These are phyloP conservation scores for Torrubiellomyces zombiae DNA, from an alignment of 2,329 filamentous ascomycete genomes.

Conservation along the genomic window DNA sequence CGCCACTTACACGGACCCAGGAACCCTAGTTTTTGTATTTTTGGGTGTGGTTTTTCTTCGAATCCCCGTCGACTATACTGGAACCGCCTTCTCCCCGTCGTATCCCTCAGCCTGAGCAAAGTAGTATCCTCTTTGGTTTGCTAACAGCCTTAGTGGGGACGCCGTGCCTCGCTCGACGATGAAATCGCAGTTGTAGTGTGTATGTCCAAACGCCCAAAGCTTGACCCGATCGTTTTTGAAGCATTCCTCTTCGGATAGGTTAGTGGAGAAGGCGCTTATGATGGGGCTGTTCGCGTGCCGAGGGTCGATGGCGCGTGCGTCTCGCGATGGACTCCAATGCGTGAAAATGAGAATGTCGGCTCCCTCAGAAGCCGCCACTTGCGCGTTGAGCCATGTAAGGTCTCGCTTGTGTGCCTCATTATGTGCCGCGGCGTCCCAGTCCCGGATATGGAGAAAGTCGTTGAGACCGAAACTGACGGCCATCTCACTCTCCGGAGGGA, in stretches of 20 bases:
- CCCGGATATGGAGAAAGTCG: conserved; percentile 31
- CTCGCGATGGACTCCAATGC: conserved; percentile 23
- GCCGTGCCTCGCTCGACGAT: conserved; percentile 8
- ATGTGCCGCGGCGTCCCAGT: conserved; percentile 22
- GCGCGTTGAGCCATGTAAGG: conserved; percentile 24
- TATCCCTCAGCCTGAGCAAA: conserved; percentile 20
- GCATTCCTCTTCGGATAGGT: conserved; percentile 18
- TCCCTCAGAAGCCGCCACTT: conserved; percentile 13
- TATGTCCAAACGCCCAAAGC: conserved; percentile 32
- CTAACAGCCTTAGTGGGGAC: conserved; percentile 15
- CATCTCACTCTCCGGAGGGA: conserved; percentile 19
- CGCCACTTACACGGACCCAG: no score
- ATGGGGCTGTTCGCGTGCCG: conserved; percentile 14
- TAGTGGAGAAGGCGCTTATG: conserved; percentile 19
- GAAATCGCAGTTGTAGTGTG: conserved; percentile 28
- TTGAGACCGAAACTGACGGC: conserved; percentile 26
- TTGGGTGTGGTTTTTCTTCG: no score
- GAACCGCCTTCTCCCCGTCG: conserved; percentile 12
- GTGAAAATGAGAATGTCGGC: conserved; percentile 21
- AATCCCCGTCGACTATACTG: no score
- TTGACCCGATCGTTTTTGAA: conserved; percentile 18
- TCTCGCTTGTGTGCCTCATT: conserved; percentile 20
- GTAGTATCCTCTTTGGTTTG: conserved; percentile 25
- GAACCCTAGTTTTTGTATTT: no score
- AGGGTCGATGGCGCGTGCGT: conserved; percentile 17